Conservation (phyloP, 495 filamentous ascomycete genomes). For the Penicillium ucsense region DNA sequence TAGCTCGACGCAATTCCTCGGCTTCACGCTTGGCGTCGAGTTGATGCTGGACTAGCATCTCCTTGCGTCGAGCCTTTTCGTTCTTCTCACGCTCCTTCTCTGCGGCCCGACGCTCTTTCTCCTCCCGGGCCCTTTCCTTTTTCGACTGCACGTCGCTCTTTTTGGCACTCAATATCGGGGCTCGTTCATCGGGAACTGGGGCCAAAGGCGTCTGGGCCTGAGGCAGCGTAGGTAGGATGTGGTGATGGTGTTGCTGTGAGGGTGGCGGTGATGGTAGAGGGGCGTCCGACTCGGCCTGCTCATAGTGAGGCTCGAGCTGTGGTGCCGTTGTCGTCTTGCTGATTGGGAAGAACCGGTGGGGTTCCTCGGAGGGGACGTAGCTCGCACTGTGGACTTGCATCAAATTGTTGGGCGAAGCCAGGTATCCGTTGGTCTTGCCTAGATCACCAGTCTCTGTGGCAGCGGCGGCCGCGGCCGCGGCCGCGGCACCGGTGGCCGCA, state of each 20-base stretch:
- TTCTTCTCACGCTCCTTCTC: slow-evolving; percentile 60
- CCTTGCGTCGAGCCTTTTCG: slow-evolving; percentile 55
- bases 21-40: slow-evolving; percentile 41
- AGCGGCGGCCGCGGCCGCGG: slow-evolving; percentile 19
- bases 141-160: slow-evolving; percentile 38
- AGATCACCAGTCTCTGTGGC: slow-evolving; percentile 46
- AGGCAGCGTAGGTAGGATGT: slow-evolving; percentile 8
- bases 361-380: slow-evolving; percentile 33
- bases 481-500: slow-evolving; percentile 36
- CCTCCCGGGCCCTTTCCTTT: slow-evolving; percentile 43
- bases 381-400: slow-evolving; percentile 34
- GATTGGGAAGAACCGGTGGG: slow-evolving; percentile 43
- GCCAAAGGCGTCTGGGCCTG: slow-evolving; percentile 26
- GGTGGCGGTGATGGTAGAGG: not conserved
- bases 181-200: slow-evolving; percentile 26
- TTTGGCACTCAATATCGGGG: slow-evolving; percentile 23
- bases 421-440: slow-evolving; percentile 34
- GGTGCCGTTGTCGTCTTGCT: slow-evolving; percentile 56
- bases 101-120: slow-evolving; percentile 55
- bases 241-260: slow-evolving; percentile 8
- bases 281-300: slow-evolving; percentile 20
- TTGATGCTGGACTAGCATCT: slow-evolving; percentile 44
- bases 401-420: slow-evolving; percentile 16
- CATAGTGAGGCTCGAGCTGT: slow-evolving; percentile 25
- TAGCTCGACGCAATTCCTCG: slow-evolving; percentile 47